These are phyloP conservation scores for Vanrija sp. DNA, from an alignment of 1,284 basidiomycete genomes.

Conservation along the genomic window DNA sequence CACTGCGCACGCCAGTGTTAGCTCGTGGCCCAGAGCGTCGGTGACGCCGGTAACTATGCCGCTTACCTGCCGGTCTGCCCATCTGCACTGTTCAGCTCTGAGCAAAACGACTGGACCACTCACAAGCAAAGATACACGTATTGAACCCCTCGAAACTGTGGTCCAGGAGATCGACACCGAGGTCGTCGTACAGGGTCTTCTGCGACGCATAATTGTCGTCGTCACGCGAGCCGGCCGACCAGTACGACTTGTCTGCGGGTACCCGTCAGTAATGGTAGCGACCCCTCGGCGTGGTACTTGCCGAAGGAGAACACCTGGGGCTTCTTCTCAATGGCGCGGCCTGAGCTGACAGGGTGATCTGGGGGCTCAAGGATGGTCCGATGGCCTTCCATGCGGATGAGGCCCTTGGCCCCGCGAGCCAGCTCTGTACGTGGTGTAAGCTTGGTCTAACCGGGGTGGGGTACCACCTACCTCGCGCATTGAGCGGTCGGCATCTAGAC, in stretches of 20 bases:
- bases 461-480: conserved; percentile 71
- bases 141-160: conserved; percentile 97
- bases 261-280: not conserved
- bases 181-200: conserved; percentile 87
- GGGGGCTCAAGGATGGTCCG: conserved; percentile 87
- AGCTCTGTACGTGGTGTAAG: conserved; percentile 60
- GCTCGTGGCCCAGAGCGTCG: not conserved
- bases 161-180: conserved; percentile 90
- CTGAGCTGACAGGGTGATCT: conserved; percentile 49
- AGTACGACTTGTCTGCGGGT: conserved; percentile 77
- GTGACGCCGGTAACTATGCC: not conserved
- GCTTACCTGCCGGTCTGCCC: not conserved
- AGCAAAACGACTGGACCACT: conserved; percentile 48
- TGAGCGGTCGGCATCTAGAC: conserved; percentile 82
- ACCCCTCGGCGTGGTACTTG: conserved; percentile 13
- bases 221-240: conserved; percentile 83
- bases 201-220: conserved; percentile 87
- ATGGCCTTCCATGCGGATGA: conserved; percentile 89
- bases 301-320: conserved; percentile 79
- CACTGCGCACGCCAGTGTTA: conserved; percentile 24
- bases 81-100: too few relatives aligned
- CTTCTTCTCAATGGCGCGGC: conserved; percentile 77
- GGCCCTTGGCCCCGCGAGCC: conserved; percentile 80
- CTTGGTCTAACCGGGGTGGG: not conserved
- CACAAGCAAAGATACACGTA: conserved; percentile 94